A percentile compares a stretch with the other conserved stretches of the same genome.
These are phyloP conservation scores for Fusarium tanahbumbuense DNA, from an alignment of 2,329 filamentous ascomycete species.

Conservation along the genomic window DNA sequence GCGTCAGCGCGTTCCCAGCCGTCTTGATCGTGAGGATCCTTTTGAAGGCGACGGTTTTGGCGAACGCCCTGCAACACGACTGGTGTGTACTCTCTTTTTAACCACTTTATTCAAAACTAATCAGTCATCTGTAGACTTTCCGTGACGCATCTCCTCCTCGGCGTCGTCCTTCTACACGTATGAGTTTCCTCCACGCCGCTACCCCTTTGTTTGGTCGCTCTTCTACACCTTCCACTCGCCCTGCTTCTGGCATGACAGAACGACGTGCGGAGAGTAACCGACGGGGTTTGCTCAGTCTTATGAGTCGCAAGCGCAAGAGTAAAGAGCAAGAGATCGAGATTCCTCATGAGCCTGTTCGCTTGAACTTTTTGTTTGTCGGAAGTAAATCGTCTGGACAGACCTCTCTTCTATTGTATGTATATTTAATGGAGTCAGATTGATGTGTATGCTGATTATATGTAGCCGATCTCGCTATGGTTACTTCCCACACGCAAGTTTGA, in stretches of 20 bases:
- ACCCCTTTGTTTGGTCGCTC: conserved; percentile 44
- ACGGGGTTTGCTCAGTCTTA: conserved; percentile 39
- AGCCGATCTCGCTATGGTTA: conserved; percentile 54
- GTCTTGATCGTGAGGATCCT: conserved; percentile 51
- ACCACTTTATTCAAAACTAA: background rate
- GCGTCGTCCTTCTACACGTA: conserved; percentile 42
- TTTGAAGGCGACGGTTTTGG: conserved; percentile 52
- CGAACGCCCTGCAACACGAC: conserved; percentile 47
- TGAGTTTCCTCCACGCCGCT: conserved; percentile 46
- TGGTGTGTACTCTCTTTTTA: conserved; percentile 35
- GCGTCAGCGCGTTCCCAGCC: conserved; percentile 52
- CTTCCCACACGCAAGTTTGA: conserved; percentile 52
- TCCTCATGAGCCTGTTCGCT: conserved; percentile 39
- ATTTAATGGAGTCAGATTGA: accelerated
- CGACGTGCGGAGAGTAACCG: conserved; percentile 22
- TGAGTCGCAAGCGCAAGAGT: conserved; percentile 47
- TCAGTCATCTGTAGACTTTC: conserved; percentile 36
- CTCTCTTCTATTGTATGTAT: conserved; percentile 53
- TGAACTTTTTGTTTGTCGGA: conserved; percentile 55
- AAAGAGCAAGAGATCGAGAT: conserved; percentile 28
- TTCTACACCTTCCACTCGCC: conserved; percentile 25
- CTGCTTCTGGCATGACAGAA: conserved; percentile 15
- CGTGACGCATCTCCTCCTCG: conserved; percentile 33
- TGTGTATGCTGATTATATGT: background rate
- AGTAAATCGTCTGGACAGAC: conserved; percentile 51